phyloP scores from a whole-genome alignment of 768 basidiomycete genomes.

The Tricholoma saponaceum region DNA sequence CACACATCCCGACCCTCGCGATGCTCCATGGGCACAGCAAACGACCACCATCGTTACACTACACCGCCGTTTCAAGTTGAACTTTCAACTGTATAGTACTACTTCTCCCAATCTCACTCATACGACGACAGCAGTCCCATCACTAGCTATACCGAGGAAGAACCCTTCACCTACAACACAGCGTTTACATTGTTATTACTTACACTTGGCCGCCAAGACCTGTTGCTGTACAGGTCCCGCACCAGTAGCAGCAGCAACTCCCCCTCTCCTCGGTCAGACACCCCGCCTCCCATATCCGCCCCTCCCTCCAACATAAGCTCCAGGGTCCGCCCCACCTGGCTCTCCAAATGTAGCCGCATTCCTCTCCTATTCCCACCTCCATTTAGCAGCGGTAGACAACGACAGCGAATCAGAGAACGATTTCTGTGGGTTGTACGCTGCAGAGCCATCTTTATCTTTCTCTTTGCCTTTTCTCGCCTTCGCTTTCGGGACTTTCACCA shows the following conservation, averaged over 20 bases:
- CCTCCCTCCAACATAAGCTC: conserved; percentile 66
- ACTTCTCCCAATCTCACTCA: too few relatives aligned
- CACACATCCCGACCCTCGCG: too few relatives aligned
- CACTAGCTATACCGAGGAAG: too few relatives aligned
- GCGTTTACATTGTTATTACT: not conserved
- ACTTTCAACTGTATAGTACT: too few relatives aligned
- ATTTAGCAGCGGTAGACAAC: conserved; percentile 26
- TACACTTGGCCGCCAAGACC: not conserved
- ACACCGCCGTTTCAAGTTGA: too few relatives aligned
- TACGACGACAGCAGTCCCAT: too few relatives aligned
- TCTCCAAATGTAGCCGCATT: too few relatives aligned
- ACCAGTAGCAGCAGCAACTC: conserved; percentile 21
- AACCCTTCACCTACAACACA: too few relatives aligned
- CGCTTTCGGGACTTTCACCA: conserved; percentile 25
- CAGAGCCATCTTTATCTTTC: conserved; percentile 29
- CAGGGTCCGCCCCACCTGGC: too few relatives aligned
- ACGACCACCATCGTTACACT: too few relatives aligned
- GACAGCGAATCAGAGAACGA: conserved; percentile 80
- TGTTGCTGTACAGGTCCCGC: not conserved
- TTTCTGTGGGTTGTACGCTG: conserved; percentile 70
- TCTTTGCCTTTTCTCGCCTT: conserved; percentile 28
- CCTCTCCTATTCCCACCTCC: conserved; percentile 25
- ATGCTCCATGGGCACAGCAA: too few relatives aligned
- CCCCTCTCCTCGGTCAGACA: conserved; percentile 31
- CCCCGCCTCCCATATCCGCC: conserved; percentile 60